These are phyloP conservation scores for Cladophialophora yegresii DNA, from an alignment of 2,329 filamentous ascomycete genomes.

Conservation along the genomic window DNA sequence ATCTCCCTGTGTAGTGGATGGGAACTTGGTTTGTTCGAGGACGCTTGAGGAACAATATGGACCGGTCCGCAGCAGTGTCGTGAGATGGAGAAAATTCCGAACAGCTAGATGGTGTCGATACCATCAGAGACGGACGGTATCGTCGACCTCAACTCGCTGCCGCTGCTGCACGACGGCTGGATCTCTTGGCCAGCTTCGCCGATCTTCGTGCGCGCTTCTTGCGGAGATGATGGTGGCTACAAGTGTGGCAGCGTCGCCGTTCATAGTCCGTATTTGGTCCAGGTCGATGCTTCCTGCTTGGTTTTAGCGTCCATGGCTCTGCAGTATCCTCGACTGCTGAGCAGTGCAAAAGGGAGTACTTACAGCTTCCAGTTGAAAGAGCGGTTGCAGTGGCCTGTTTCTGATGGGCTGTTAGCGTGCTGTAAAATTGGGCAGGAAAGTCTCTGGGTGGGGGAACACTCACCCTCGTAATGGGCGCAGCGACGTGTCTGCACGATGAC, in stretches of 20 bases:
- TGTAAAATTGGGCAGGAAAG: background rate
- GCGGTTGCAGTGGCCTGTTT: background rate
- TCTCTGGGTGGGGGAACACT: background rate
- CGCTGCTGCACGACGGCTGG: background rate
- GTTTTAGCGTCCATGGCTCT: background rate
- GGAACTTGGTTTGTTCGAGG: background rate
- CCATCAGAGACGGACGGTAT: background rate
- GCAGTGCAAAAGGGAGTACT: background rate
- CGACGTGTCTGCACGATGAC: slow-evolving; percentile 7
- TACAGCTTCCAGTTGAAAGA: slow-evolving; percentile 13
- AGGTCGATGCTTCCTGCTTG: background rate
- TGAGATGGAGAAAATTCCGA: background rate
- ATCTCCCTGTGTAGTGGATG: background rate
- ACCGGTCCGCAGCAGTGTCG: background rate
- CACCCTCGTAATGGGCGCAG: slow-evolving; percentile 6
- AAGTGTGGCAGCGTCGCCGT: slow-evolving; percentile 1
- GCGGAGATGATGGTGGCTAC: background rate
- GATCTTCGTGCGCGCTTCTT: background rate
- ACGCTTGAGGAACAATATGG: background rate
- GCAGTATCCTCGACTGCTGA: background rate
- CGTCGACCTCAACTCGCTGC: background rate
- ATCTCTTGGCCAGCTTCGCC: background rate
- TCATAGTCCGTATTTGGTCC: background rate
- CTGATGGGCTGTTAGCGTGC: background rate
- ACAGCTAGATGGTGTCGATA: background rate